Evolutionary conservation across 2,329 filamentous ascomycete genomes (phyloP).

Genomic region (Aschersonia sp.): DNA sequence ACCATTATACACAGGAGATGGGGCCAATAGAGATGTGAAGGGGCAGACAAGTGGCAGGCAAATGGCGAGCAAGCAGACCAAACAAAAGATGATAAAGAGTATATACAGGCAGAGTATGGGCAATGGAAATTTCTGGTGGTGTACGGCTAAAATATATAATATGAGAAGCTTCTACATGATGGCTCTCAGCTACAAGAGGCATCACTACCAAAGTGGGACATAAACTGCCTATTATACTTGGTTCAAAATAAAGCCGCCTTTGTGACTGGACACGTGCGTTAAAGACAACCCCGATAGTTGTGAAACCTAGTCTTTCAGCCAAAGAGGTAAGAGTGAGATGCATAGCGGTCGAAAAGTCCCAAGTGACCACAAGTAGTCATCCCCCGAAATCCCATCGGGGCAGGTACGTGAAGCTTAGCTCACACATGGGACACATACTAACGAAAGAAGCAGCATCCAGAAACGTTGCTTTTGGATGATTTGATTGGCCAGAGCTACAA

Average conservation of each 20-base stretch:
- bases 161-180: background rate
- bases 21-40: background rate
- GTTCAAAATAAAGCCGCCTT: background rate
- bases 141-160: too few relatives aligned
- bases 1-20: too few relatives aligned
- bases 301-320: background rate
- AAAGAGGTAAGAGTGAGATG: background rate
- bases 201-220: background rate
- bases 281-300: background rate
- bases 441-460: too few relatives aligned
- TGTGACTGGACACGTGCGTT: background rate
- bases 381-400: too few relatives aligned
- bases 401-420: too few relatives aligned
- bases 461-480: background rate
- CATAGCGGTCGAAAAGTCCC: too few relatives aligned
- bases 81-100: background rate
- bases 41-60: background rate
- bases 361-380: too few relatives aligned
- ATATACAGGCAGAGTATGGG: background rate
- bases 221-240: conserved; percentile 1
- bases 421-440: too few relatives aligned
- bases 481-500: background rate
- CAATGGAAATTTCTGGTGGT: too few relatives aligned
- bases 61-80: background rate
- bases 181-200: background rate